A percentile compares a stretch with the other conserved stretches of the same genome.
Conservation (phyloP, 2,329 filamentous ascomycete species). For the Diaporthe citri region DNA sequence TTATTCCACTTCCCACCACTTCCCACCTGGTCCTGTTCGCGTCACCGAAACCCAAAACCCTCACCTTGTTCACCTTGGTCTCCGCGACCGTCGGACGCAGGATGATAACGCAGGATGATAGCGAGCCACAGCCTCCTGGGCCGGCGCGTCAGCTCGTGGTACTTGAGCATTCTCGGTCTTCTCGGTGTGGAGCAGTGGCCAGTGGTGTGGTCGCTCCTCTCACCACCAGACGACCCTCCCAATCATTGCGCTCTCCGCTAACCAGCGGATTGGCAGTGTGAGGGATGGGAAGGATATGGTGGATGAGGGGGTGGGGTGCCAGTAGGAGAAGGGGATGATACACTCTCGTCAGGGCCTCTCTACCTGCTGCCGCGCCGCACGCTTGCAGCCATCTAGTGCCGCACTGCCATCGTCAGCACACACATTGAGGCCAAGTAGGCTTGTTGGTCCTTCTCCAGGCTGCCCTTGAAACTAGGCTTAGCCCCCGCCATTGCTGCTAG, state of each 20-base stretch:
- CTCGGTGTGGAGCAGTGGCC: not conserved
- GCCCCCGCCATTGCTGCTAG: not conserved
- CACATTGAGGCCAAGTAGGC: conserved; percentile 14
- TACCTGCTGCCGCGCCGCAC: conserved; percentile 3
- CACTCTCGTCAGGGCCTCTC: no score
- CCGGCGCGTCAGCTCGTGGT: not conserved
- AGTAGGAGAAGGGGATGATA: no score
- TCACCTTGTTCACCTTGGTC: conserved; percentile 4
- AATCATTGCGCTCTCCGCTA: not conserved
- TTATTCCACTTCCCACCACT: conserved; percentile 27
- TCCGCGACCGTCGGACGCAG: not conserved
- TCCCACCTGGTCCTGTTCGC: not conserved
- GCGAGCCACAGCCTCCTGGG: not conserved
- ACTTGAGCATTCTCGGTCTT: no score
- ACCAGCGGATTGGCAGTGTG: not conserved
- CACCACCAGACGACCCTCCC: not conserved
- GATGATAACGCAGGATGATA: not conserved
- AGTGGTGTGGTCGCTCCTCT: not conserved
- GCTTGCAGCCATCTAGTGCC: conserved; percentile 9
- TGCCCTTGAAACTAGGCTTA: conserved; percentile 17
- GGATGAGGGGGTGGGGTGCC: not conserved
- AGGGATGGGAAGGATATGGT: not conserved
- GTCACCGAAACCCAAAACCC: not conserved
- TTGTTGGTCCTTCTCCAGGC: conserved; percentile 21
- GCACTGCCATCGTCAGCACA: conserved; percentile 28